Conservation (phyloP, 805 yeast genomes). For the Torulaspora maleeae region DNA sequence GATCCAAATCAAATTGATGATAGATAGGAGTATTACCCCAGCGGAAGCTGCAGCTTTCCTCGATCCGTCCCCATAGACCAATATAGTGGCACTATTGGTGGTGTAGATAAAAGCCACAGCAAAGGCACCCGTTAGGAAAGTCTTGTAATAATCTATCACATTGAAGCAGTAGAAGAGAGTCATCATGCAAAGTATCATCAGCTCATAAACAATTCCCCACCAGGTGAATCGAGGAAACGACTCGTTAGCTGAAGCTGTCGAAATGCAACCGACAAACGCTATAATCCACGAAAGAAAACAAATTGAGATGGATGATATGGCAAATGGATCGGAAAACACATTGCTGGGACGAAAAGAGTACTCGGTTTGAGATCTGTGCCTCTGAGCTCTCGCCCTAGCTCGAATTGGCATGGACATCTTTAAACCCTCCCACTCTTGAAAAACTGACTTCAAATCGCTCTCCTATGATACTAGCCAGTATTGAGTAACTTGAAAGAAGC, state of each 20-base stretch:
- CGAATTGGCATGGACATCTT: slow-evolving; percentile 22
- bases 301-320: slow-evolving; percentile 72
- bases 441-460: not conserved
- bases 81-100: slow-evolving; percentile 74
- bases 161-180: slow-evolving; percentile 54
- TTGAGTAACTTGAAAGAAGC: not conserved
- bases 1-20: slow-evolving; percentile 80
- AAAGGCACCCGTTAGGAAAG: slow-evolving; percentile 38
- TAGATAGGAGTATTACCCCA: slow-evolving; percentile 78
- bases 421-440: not conserved
- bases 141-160: slow-evolving; percentile 63
- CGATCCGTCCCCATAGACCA: slow-evolving; percentile 65
- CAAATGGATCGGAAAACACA: slow-evolving; percentile 79
- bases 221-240: slow-evolving; percentile 80
- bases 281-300: slow-evolving; percentile 80
- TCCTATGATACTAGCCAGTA: not conserved
- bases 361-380: slow-evolving; percentile 25
- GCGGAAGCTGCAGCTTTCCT: slow-evolving; percentile 85
- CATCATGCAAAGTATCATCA: slow-evolving; percentile 51
- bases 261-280: slow-evolving; percentile 81
- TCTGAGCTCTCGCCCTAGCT: slow-evolving; percentile 25
- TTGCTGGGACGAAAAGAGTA: slow-evolving; percentile 41
- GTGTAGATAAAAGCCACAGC: slow-evolving; percentile 78
- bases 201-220: slow-evolving; percentile 92
- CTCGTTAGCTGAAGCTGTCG: slow-evolving; percentile 39